These are phyloP conservation scores for Glycyrrhiza uralensis DNA, from an alignment of 306 rosid genomes.

Conservation along the genomic window DNA sequence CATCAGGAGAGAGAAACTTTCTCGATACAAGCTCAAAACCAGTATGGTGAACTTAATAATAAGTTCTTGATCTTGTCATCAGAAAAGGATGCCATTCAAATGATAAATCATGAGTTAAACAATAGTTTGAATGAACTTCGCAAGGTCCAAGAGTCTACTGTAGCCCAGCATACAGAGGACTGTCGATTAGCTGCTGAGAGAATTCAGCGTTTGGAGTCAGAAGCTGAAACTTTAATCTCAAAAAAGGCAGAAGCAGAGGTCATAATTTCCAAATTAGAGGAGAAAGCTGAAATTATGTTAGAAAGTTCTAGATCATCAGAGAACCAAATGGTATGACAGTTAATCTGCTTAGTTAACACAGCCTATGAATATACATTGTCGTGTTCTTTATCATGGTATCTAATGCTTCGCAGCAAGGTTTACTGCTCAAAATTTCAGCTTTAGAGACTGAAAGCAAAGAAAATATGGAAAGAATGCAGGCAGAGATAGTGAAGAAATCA, in stretches of 20 bases:
- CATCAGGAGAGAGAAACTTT: constrained; percentile 63
- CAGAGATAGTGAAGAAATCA: constrained; percentile 57
- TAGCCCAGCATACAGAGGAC: constrained; percentile 48
- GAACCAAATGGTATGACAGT: constrained; percentile 55
- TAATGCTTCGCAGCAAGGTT: constrained; percentile 59
- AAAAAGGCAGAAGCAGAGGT: constrained; percentile 64
- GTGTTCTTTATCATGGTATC: constrained; percentile 27
- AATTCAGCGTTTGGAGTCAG: constrained; percentile 65
- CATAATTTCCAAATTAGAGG: constrained; percentile 63
- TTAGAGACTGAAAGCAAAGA: constrained; percentile 64
- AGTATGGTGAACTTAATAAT: constrained; percentile 52
- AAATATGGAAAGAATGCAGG: constrained; percentile 51
- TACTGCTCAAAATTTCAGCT: constrained; percentile 62
- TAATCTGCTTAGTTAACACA: constrained; percentile 17
- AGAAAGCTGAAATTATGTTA: constrained; percentile 45
- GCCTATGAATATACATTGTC: constrained; percentile 6
- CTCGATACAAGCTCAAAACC: constrained; percentile 52
- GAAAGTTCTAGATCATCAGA: constrained; percentile 66
- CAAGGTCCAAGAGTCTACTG: constrained; percentile 56
- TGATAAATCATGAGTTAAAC: constrained; percentile 49
- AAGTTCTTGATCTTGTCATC: constrained; percentile 45
- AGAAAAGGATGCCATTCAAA: constrained; percentile 50
- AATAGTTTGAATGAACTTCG: constrained; percentile 54
- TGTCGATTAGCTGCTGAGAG: constrained; percentile 51
- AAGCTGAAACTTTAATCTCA: constrained; percentile 57